Evolutionary conservation across 2,329 filamentous ascomycete species (phyloP), one percentile per base, ranked within the genome.

Genomic region (Magnaporthiopsis rhizophila): DNA sequence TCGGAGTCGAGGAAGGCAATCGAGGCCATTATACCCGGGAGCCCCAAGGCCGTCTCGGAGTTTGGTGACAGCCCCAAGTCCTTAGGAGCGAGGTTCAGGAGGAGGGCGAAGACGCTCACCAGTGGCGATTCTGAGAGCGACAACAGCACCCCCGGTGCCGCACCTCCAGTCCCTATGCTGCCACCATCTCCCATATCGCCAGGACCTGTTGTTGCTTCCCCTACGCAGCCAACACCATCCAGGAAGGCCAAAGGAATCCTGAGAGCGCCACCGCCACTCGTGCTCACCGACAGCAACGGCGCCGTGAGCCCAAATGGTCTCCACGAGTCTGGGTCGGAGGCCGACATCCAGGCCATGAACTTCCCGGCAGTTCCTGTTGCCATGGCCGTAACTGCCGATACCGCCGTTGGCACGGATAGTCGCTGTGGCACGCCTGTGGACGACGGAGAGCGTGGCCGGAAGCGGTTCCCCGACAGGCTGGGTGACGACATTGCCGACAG

Each of bases 1-100:
- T 73, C 73, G 11, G 70, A 71, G 61, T 66, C 70, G 38, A 65
- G 70, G 30, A 68, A 66, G 58, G 62, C 66, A 12, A 66, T 68
- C 57, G 68, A 67, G 34, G 63, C 63, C 58, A 66, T 68, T 65
- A 58, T 68, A 65, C 63, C 64, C 56, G 58, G 60, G 36, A 62
- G 34, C 57, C 18, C 38, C n/a, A 59, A 57, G 15, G 50, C 28
- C 24, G 61, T 11, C 6, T 28, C 57, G 1, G 30, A 62, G 53
- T 26, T 32, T 28, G 21, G 38, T 24, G 62, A 38, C 12, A 32
- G 58, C 50, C 56, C 62, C 57, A 61, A 64, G 24, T 28, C 66
- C 4, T 65, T 62, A 26, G 62, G 61, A n/a, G 62, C 65, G 21
- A 57, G 58, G 3, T 62, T 36, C n/a, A 61, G 64, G 58, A 67